A percentile compares a stretch with the other conserved stretches of the same genome.
These are phyloP conservation scores for Glebionis coronaria DNA, from an alignment of 129 eudicot species.

Conservation along the genomic window DNA sequence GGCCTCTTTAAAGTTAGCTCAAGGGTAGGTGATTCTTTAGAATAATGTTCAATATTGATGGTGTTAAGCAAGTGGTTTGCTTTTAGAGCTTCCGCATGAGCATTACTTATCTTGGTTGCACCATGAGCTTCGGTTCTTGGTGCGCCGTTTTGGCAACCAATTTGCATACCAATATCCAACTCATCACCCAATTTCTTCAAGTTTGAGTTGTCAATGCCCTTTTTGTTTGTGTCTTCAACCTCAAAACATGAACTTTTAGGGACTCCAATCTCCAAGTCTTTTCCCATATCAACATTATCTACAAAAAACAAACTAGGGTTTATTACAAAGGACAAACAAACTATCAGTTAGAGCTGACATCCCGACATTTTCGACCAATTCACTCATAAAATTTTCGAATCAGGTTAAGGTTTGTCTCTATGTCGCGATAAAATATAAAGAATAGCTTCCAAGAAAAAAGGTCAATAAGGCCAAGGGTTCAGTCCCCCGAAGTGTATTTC, in stretches of 20 bases:
- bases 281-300: constrained; percentile 52
- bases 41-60: constrained; percentile 32
- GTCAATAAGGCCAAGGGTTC: neutral
- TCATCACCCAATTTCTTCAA: constrained; percentile 29
- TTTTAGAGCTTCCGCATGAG: constrained; percentile 26
- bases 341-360: no score
- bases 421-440: neutral
- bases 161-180: constrained; percentile 28
- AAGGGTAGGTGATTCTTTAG: constrained; percentile 45
- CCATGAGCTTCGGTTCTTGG: constrained; percentile 30
- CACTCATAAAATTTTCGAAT: neutral
- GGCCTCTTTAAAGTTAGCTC: constrained; percentile 58
- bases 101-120: constrained; percentile 23
- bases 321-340: neutral
- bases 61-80: constrained; percentile 35
- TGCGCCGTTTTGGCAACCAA: constrained; percentile 29
- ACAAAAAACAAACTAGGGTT: neutral
- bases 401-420: neutral
- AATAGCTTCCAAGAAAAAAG: neutral
- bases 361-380: no score
- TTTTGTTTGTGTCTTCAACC: constrained; percentile 21
- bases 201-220: constrained; percentile 18
- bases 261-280: constrained; percentile 53
- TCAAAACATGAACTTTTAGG: constrained; percentile 33
- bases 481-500: no score